Evolutionary conservation across 2,329 filamentous ascomycete species (phyloP).

Genomic region (Talaromyces sp.): DNA sequence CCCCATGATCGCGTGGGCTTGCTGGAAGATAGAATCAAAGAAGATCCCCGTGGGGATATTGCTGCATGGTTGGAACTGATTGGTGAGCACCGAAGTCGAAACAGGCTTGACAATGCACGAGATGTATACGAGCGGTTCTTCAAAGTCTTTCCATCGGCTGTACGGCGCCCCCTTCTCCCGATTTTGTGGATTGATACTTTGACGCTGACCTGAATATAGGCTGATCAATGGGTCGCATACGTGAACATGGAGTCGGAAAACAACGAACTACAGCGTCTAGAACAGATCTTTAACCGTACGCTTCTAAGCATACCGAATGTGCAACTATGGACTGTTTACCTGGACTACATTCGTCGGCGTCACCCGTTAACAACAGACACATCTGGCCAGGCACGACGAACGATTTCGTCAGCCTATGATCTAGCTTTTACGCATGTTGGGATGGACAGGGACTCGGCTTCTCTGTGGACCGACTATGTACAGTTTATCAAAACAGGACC

Average conservation of each 20-base stretch:
- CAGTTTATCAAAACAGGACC: conserved; percentile 87
- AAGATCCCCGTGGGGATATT: conserved; percentile 88
- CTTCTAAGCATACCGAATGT: conserved; percentile 77
- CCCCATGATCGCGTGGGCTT: conserved; percentile 72
- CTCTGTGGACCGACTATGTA: conserved; percentile 91
- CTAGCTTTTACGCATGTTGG: conserved; percentile 88
- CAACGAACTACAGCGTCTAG: conserved; percentile 75
- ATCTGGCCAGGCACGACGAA: conserved; percentile 68
- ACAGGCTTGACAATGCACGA: conserved; percentile 76
- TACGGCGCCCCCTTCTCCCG: conserved; percentile 51
- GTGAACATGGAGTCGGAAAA: conserved; percentile 84
- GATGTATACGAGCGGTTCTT: conserved; percentile 82
- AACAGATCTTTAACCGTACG: conserved; percentile 76
- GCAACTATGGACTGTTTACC: conserved; percentile 84
- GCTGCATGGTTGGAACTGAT: conserved; percentile 89
- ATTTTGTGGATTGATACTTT: conserved; percentile 4
- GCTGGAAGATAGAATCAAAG: conserved; percentile 84
- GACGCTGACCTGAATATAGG: conserved; percentile 53
- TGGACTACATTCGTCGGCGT: conserved; percentile 88
- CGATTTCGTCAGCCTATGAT: conserved; percentile 82
- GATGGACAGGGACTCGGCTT: conserved; percentile 82
- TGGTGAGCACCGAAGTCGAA: conserved; percentile 73
- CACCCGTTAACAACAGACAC: conserved; percentile 82
- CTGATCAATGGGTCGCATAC: conserved; percentile 85
- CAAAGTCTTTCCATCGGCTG: conserved; percentile 80